These are phyloP conservation scores for Terfezia claveryi DNA, from an alignment of 495 filamentous ascomycete genomes.

Conservation along the genomic window DNA sequence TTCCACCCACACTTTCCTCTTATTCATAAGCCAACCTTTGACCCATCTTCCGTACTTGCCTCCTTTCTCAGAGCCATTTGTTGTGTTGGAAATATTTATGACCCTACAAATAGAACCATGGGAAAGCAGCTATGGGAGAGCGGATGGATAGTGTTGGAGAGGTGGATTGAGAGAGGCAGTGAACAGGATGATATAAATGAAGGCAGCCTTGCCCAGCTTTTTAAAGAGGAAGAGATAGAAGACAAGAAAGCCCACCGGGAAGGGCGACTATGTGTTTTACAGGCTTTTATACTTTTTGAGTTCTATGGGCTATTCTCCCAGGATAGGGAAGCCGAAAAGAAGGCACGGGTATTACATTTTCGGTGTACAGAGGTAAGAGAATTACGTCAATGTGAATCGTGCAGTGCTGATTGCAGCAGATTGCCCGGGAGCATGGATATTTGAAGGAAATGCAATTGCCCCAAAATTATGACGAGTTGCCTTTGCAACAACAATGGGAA, in stretches of 20 bases:
- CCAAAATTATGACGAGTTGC: slow-evolving; percentile 4
- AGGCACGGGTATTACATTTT: slow-evolving; percentile 10
- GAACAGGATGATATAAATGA: slow-evolving; percentile 7
- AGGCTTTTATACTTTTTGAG: slow-evolving; percentile 12
- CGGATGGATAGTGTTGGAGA: slow-evolving; percentile 14
- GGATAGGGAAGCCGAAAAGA: slow-evolving; percentile 14
- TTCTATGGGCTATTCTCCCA: slow-evolving; percentile 13
- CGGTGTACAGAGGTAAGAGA: slow-evolving; percentile 12
- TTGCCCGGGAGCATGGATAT: slow-evolving; percentile 14
- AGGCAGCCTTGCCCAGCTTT: neutral
- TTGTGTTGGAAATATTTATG: slow-evolving; percentile 11
- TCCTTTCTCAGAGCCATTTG: slow-evolving; percentile 16
- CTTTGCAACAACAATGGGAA: slow-evolving; percentile 16
- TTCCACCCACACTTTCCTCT: slow-evolving; percentile 15
- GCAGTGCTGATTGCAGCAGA: slow-evolving; percentile 4
- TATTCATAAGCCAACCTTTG: slow-evolving; percentile 14
- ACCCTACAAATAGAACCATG: slow-evolving; percentile 14
- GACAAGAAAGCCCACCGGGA: slow-evolving; percentile 10
- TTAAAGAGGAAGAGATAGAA: slow-evolving; percentile 1
- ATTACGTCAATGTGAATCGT: neutral
- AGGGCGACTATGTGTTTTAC: slow-evolving; percentile 11
- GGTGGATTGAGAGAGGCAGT: slow-evolving; percentile 15
- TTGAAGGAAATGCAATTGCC: slow-evolving; percentile 7
- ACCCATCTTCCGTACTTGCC: slow-evolving; percentile 11
- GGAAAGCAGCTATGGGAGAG: slow-evolving; percentile 15